Evolutionary conservation across 176 grass and related monocot species (phyloP).

Genomic region (Musa itinerans): DNA sequence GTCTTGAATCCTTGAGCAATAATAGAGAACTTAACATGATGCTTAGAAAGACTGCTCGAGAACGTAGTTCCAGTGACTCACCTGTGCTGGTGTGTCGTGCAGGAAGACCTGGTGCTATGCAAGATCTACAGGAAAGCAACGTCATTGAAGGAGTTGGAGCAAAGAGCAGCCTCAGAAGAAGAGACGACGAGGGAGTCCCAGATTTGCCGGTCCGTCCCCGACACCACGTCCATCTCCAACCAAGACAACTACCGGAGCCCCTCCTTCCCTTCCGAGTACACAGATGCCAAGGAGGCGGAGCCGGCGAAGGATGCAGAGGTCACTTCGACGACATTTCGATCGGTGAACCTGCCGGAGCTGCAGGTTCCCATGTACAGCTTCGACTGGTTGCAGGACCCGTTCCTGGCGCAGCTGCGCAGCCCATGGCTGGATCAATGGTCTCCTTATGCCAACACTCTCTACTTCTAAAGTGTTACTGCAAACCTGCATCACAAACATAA

Average conservation of each 20-base stretch:
- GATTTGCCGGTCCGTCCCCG: constrained; percentile 5
- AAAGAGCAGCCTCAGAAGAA: constrained; percentile 28
- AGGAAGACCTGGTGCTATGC: constrained; percentile 76
- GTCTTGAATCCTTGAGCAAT: too few relatives aligned
- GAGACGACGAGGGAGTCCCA: constrained; percentile 6
- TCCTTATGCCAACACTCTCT: constrained; percentile 45
- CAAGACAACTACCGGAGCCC: constrained; percentile 30
- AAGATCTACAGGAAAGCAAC: constrained; percentile 91
- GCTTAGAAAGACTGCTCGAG: background rate
- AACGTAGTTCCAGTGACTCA: background rate
- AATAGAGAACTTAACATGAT: background rate
- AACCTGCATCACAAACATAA: too few relatives aligned
- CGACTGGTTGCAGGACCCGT: constrained; percentile 61
- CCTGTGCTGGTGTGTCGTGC: background rate
- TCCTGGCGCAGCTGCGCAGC: constrained; percentile 57
- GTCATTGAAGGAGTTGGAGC: constrained; percentile 74
- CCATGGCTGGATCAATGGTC: constrained; percentile 70
- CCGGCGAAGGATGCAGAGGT: constrained; percentile 30
- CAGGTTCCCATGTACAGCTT: constrained; percentile 19
- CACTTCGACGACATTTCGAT: constrained; percentile 21
- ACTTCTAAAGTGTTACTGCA: constrained; percentile 14
- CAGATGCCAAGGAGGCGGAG: background rate
- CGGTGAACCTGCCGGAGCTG: constrained; percentile 30
- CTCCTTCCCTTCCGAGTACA: constrained; percentile 3
- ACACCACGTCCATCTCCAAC: constrained; percentile 35